These are phyloP conservation scores for Lyophyllum decastes DNA, from an alignment of 768 basidiomycete species.

Conservation along the genomic window DNA sequence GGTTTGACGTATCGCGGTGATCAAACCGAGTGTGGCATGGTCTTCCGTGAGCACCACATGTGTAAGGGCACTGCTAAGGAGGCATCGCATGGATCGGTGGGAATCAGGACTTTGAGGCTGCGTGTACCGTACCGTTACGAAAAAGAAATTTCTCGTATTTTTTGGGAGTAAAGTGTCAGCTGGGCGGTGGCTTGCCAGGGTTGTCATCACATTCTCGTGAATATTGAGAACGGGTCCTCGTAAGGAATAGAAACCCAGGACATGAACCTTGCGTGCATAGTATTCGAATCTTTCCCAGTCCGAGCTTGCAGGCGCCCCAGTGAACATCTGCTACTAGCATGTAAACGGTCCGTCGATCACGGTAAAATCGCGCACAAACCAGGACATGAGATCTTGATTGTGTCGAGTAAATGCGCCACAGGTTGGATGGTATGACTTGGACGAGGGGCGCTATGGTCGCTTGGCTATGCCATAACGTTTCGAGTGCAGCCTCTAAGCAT, in stretches of 20 bases:
- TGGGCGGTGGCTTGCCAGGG: not conserved
- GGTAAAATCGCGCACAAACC: not conserved
- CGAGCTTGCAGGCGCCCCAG: not conserved
- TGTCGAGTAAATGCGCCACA: not conserved
- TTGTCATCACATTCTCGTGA: not conserved
- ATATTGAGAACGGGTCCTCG: not conserved
- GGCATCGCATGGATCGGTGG: not conserved
- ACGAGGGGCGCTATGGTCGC: not conserved
- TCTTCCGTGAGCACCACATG: not conserved
- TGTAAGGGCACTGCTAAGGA: not conserved
- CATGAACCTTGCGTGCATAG: not conserved
- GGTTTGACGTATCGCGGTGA: not conserved
- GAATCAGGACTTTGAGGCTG: not conserved
- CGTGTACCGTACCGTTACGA: not conserved
- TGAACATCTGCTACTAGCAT: not conserved
- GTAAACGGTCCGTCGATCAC: not conserved
- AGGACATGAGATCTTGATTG: not conserved
- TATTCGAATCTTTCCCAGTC: slow-evolving; percentile 4
- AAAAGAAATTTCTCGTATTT: not conserved
- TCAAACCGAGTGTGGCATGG: not conserved
- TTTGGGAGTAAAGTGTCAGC: not conserved
- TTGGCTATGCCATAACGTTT: not conserved
- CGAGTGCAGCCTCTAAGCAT: not conserved
- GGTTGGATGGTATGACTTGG: not conserved
- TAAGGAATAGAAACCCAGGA: not conserved